A percentile compares a stretch with the other conserved stretches of the same genome.
Evolutionary conservation across 2,329 filamentous ascomycete species (phyloP).

Genomic region (Alternaria sp.): DNA sequence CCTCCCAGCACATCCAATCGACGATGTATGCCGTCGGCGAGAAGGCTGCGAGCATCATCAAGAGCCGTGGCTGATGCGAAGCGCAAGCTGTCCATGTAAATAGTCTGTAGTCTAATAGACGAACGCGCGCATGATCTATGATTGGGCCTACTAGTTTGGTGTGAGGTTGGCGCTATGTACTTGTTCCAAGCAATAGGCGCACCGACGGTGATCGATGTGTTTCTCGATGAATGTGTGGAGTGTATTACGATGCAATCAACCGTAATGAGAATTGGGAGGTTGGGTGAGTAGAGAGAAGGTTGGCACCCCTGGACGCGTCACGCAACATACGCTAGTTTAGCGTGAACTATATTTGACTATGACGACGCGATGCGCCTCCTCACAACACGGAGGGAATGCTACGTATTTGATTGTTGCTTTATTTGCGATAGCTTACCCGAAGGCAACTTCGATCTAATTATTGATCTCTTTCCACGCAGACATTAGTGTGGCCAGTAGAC

Average conservation of each 20-base stretch:
- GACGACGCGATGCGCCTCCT: neutral
- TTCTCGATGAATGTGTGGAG: neutral
- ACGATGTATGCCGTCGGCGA: constrained; percentile 44
- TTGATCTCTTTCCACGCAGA: neutral
- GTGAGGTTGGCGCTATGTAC: neutral
- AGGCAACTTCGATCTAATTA: neutral
- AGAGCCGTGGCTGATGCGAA: constrained; percentile 17
- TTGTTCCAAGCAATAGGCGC: neutral
- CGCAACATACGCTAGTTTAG: neutral
- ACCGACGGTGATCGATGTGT: neutral
- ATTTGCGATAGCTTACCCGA: neutral
- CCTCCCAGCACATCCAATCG: constrained; percentile 40
- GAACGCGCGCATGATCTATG: neutral
- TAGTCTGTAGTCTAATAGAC: neutral
- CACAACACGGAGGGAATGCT: neutral
- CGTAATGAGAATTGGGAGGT: neutral
- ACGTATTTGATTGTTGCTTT: neutral
- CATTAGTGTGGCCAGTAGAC: neutral
- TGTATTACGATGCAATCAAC: neutral
- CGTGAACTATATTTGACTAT: neutral
- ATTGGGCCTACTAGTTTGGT: neutral
- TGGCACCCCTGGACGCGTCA: neutral
- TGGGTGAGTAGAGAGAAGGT: neutral
- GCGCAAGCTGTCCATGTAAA: neutral
- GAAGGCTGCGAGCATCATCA: constrained; percentile 43